A percentile compares a stretch with the other conserved stretches of the same genome.
Evolutionary conservation across 2,329 filamentous ascomycete genomes (phyloP).

Genomic region (Fusarium mangiferae): DNA sequence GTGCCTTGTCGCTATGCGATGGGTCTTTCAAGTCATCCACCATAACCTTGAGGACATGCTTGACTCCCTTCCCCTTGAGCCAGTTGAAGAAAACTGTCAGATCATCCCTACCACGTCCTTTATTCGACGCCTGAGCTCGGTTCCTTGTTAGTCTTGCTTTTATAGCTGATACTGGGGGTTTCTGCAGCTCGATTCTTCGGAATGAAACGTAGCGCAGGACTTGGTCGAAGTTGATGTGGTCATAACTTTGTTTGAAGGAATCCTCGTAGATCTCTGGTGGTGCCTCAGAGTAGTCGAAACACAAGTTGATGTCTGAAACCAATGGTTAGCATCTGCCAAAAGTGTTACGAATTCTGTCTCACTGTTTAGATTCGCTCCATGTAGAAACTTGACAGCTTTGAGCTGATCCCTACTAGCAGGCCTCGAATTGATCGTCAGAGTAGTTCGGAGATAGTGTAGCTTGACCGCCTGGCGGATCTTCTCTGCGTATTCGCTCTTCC

Average conservation of each 20-base stretch:
- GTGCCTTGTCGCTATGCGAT: constrained; percentile 10
- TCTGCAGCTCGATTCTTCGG: background rate
- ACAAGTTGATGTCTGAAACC: background rate
- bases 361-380: background rate
- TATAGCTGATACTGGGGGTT: background rate
- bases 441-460: background rate
- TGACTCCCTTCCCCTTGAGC: constrained; percentile 7
- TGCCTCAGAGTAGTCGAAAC: background rate
- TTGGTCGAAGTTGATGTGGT: background rate
- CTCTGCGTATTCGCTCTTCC: background rate
- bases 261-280: background rate
- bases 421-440: background rate
- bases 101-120: background rate
- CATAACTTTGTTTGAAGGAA: background rate
- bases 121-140: background rate
- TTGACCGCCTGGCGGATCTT: background rate
- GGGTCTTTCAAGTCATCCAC: constrained; percentile 3
- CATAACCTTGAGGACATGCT: background rate
- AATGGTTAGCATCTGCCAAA: background rate
- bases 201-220: background rate
- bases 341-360: fast-evolving
- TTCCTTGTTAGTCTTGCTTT: background rate
- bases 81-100: constrained; percentile 17
- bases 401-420: background rate
- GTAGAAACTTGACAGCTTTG: background rate